phyloP scores from a whole-genome alignment of 1,139 yeast genomes.

The Geotrichum australiense region DNA sequence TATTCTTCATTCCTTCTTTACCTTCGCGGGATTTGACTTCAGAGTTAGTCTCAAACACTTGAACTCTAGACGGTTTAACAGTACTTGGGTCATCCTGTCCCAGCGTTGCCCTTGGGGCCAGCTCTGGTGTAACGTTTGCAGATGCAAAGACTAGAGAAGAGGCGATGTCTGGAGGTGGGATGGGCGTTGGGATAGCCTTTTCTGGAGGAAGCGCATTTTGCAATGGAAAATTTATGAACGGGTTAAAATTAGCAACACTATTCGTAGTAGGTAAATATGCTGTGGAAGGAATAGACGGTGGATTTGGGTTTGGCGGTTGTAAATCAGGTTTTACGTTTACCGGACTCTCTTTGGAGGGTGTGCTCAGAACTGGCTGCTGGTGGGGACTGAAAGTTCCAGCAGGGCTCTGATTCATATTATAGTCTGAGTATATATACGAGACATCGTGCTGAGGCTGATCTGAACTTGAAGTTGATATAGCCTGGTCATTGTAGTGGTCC shows the following conservation, averaged over 20 bases:
- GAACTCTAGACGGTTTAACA: background rate
- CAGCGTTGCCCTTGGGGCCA: background rate
- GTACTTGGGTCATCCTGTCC: background rate
- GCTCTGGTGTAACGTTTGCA: conserved; percentile 2
- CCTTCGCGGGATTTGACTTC: conserved; percentile 1
- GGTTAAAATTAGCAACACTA: background rate
- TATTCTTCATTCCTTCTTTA: conserved; percentile 4
- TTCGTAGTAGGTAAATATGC: background rate
- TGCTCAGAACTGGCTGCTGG: background rate
- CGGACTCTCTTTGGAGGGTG: background rate
- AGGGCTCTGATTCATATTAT: background rate
- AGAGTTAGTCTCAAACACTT: conserved; percentile 2
- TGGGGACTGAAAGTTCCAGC: background rate
- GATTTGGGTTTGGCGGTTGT: conserved; percentile 1
- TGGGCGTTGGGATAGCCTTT: background rate
- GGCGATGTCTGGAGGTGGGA: background rate
- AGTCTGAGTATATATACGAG: background rate
- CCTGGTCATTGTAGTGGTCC: no score
- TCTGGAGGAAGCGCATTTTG: background rate
- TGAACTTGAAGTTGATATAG: no score
- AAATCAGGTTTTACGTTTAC: background rate
- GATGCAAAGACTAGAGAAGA: background rate
- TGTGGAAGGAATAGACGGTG: background rate
- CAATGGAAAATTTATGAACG: background rate
- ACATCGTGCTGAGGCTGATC: background rate